phyloP scores from a whole-genome alignment of 1,139 yeast genomes.

The Trichomonascaceae sp. region DNA sequence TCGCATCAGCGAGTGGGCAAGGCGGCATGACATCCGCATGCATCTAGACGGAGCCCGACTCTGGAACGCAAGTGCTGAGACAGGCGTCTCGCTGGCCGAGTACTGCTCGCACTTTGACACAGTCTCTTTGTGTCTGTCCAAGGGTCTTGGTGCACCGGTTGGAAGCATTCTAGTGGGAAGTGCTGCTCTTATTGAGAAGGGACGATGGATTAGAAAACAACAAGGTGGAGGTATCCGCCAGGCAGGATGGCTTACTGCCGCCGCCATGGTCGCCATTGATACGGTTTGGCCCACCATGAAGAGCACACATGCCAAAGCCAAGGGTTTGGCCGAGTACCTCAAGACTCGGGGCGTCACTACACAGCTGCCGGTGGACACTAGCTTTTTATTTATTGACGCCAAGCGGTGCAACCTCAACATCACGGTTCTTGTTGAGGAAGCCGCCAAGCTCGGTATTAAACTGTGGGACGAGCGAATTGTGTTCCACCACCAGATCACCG shows the following conservation, averaged over 20 bases:
- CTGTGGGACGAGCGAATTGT: constrained; percentile 64
- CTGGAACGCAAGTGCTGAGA: constrained; percentile 77
- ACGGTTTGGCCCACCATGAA: constrained; percentile 53
- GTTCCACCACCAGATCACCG: constrained; percentile 69
- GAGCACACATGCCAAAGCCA: constrained; percentile 55
- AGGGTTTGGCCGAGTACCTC: constrained; percentile 40
- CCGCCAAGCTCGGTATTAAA: constrained; percentile 48
- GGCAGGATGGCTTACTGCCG: constrained; percentile 67
- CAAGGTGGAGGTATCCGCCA: constrained; percentile 94
- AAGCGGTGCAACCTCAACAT: constrained; percentile 48
- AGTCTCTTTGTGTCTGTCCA: constrained; percentile 78
- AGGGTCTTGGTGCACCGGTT: constrained; percentile 89
- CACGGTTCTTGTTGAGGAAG: constrained; percentile 40
- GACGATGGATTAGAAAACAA: constrained; percentile 83
- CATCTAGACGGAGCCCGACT: constrained; percentile 95
- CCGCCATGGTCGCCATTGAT: constrained; percentile 71
- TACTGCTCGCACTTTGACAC: constrained; percentile 76
- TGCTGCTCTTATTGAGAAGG: constrained; percentile 46
- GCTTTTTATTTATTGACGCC: constrained; percentile 70
- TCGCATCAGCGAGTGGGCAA: constrained; percentile 61
- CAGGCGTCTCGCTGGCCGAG: constrained; percentile 56
- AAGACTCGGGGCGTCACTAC: constrained; percentile 38
- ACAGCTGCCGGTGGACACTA: constrained; percentile 73
- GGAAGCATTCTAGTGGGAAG: constrained; percentile 81
- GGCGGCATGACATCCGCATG: constrained; percentile 45